Evolutionary conservation across 106 monocot species (phyloP).

Genomic region (Phalaenopsis equestris): DNA sequence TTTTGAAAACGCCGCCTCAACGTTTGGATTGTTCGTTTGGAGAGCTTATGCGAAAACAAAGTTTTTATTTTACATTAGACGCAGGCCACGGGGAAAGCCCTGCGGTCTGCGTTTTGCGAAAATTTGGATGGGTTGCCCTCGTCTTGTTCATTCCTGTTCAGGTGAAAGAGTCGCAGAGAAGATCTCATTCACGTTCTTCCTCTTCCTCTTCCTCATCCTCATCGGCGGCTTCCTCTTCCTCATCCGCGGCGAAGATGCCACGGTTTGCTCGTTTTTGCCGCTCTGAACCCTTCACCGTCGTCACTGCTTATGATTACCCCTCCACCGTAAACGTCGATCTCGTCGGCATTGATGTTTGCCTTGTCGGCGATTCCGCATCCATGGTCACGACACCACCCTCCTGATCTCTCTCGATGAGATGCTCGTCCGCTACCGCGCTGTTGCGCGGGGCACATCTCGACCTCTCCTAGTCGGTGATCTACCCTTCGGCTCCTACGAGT

Average conservation of each 20-base stretch:
- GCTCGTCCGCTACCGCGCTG: conserved; percentile 87
- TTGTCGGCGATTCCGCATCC: conserved; percentile 95
- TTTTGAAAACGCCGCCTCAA: no score
- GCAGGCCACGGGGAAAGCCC: no score
- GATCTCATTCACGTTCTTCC: no score
- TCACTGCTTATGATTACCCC: conserved; percentile 98
- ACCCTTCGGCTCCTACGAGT: conserved; percentile 90
- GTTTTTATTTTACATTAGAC: no score
- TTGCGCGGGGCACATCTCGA: conserved; percentile 68
- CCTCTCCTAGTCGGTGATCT: conserved; percentile 87
- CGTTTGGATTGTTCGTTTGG: no score
- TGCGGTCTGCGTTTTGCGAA: no score
- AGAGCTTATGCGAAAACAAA: no score
- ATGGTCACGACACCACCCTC: conserved; percentile 97
- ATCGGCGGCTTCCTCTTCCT: background rate
- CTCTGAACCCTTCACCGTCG: conserved; percentile 79
- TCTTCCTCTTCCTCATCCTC: background rate
- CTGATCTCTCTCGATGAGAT: conserved; percentile 89
- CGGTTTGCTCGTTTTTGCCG: conserved; percentile 28
- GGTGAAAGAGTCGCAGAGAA: no score
- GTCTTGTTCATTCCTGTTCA: no score
- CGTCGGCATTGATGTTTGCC: conserved; percentile 77
- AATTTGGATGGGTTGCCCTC: no score
- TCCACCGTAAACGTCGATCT: conserved; percentile 79
- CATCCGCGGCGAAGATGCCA: background rate